Percentiles rank a stretch among this genome's conserved stretches.
Conservation (phyloP, 129 eudicot species). For the Ambrosia artemisiifolia region DNA sequence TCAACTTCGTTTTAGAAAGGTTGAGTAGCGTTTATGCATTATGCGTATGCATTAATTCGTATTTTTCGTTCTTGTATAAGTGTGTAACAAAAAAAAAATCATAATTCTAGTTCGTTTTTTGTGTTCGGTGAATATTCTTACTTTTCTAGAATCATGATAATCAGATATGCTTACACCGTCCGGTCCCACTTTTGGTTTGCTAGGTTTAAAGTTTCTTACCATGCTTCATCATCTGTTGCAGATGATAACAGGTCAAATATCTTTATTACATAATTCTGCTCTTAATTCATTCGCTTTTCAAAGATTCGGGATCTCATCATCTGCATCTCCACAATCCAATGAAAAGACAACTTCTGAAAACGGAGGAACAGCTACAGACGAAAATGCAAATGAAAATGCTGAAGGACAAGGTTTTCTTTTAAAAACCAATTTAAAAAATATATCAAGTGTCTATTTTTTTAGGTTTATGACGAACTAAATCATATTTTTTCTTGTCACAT, state of each 20-base stretch:
- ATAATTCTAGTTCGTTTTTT: neutral
- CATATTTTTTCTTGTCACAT: conserved; percentile 28
- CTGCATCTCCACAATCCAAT: conserved; percentile 61
- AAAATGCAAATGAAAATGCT: conserved; percentile 19
- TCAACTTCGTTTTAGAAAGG: neutral
- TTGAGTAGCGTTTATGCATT: neutral
- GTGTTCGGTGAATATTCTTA: neutral
- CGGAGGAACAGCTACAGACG: conserved; percentile 25
- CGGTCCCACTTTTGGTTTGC: neutral
- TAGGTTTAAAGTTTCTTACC: neutral
- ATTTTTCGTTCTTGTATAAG: neutral
- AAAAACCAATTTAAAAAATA: neutral
- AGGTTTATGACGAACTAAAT: conserved; percentile 18
- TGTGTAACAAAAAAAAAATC: neutral
- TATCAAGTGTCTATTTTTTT: neutral
- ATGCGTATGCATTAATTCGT: neutral
- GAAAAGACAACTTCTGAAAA: conserved; percentile 42
- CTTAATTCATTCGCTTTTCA: conserved; percentile 37
- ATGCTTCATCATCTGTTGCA: conserved; percentile 15
- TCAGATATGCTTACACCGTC: neutral
- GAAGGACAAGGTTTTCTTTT: conserved; percentile 44
- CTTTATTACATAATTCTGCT: conserved; percentile 34
- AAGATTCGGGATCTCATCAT: conserved; percentile 61
- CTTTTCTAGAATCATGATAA: neutral
- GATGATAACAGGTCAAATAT: conserved; percentile 46